These are phyloP conservation scores for Salvia sclarea DNA, from an alignment of 305 asterid genomes.

Conservation along the genomic window DNA sequence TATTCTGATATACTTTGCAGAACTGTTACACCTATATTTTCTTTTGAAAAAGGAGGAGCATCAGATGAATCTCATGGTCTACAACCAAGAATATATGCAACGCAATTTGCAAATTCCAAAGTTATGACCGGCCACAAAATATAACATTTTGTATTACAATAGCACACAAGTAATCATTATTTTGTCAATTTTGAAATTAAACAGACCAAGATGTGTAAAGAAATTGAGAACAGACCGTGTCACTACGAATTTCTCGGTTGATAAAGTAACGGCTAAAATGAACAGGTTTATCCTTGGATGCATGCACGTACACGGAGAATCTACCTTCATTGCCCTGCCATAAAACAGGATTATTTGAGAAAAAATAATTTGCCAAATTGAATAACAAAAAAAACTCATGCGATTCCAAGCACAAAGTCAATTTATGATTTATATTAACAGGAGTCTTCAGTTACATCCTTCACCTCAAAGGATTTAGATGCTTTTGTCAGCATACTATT, in stretches of 20 bases:
- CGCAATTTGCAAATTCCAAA: too few relatives aligned
- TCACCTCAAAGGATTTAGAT: background rate
- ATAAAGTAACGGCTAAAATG: conserved; percentile 96
- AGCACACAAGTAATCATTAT: background rate
- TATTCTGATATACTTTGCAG: background rate
- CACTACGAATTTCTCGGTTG: conserved; percentile 90
- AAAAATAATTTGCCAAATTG: conserved; percentile 16
- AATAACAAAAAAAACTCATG: background rate
- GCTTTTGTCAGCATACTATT: background rate
- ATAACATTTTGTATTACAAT: background rate
- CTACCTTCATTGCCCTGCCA: conserved; percentile 96
- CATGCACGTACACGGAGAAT: conserved; percentile 93
- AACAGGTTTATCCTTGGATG: conserved; percentile 84
- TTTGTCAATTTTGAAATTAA: background rate
- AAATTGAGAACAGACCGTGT: conserved; percentile 57
- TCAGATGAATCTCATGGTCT: background rate
- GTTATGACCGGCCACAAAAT: background rate
- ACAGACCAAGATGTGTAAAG: background rate
- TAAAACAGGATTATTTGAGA: conserved; percentile 18
- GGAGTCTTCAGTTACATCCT: background rate
- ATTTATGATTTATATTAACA: background rate
- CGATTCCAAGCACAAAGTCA: background rate
- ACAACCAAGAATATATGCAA: background rate
- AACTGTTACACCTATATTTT: background rate
- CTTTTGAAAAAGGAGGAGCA: background rate